Conservation (phyloP, 2,329 filamentous ascomycete genomes). For the Fusarium bactridioides region DNA sequence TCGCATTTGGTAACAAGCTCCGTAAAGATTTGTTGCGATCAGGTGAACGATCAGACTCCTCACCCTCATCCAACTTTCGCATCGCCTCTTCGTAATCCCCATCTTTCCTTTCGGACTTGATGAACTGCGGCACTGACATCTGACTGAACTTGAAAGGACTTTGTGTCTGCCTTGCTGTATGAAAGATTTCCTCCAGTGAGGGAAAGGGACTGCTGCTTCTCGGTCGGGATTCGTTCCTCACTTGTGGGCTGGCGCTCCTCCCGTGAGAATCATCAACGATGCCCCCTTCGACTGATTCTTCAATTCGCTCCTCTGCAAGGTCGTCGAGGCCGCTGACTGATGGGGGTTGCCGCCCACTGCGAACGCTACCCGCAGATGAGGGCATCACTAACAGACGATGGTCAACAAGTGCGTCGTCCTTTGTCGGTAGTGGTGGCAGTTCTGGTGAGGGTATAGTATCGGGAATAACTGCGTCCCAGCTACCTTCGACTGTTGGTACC, state of each 20-base stretch:
- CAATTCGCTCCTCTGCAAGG: conserved; percentile 36
- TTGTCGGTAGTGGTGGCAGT: conserved; percentile 16
- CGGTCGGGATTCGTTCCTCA: conserved; percentile 26
- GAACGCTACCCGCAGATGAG: conserved; percentile 49
- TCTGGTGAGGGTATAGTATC: conserved; percentile 33
- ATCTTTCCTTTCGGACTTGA: conserved; percentile 42
- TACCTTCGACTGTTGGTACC: background rate
- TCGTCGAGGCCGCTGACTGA: conserved; percentile 48
- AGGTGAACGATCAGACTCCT: conserved; percentile 39
- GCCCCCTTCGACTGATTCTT: conserved; percentile 36
- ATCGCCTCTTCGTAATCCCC: conserved; percentile 55
- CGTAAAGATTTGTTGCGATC: conserved; percentile 39
- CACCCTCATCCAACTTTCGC: conserved; percentile 50
- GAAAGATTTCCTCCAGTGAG: conserved; percentile 51
- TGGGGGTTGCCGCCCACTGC: conserved; percentile 60
- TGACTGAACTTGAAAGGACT: conserved; percentile 44
- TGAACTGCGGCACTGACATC: conserved; percentile 37
- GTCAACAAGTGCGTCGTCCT: background rate
- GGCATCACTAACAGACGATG: conserved; percentile 19
- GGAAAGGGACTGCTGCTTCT: conserved; percentile 48
- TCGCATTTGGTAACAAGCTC: conserved; percentile 46
- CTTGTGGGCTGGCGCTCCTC: conserved; percentile 20
- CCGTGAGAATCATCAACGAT: conserved; percentile 25
- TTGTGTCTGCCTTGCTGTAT: conserved; percentile 50
- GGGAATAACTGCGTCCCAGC: conserved; percentile 33